Conservation (phyloP, 768 basidiomycete species). For the Hydnum rufescens region DNA sequence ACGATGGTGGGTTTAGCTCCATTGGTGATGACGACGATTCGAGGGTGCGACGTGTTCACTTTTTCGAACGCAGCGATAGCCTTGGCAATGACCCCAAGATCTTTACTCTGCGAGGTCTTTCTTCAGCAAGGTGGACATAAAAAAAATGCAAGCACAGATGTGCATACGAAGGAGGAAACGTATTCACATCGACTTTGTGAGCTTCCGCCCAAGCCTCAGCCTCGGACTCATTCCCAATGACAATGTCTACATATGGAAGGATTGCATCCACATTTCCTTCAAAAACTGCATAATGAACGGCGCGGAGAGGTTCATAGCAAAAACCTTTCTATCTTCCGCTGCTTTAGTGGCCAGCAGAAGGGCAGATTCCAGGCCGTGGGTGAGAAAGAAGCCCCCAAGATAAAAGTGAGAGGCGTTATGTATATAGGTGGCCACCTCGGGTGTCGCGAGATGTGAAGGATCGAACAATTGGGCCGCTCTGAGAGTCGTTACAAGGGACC, state of each 20-base stretch:
- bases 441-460: constrained; percentile 54
- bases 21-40: constrained; percentile 80
- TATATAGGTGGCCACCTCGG: constrained; percentile 55
- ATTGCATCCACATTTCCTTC: constrained; percentile 60
- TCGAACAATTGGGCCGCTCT: constrained; percentile 83
- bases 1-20: constrained; percentile 64
- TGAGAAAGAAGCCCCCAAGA: constrained; percentile 93
- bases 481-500: constrained; percentile 83
- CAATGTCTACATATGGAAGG: constrained; percentile 65
- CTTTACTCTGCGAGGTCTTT: constrained; percentile 24
- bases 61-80: constrained; percentile 61
- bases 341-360: constrained; percentile 62
- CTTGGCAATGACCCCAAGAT: constrained; percentile 48
- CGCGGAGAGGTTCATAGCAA: constrained; percentile 84
- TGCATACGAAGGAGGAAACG: no score
- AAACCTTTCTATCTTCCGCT: constrained; percentile 60
- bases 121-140: not conserved
- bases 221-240: constrained; percentile 95
- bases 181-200: constrained; percentile 34
- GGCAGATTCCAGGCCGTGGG: constrained; percentile 62
- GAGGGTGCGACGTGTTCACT: constrained; percentile 51
- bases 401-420: constrained; percentile 74
- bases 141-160: not conserved
- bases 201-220: constrained; percentile 70
- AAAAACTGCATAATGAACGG: constrained; percentile 97